phyloP scores from a whole-genome alignment of 1,284 basidiomycete species.

The Volvariella surrecta region DNA sequence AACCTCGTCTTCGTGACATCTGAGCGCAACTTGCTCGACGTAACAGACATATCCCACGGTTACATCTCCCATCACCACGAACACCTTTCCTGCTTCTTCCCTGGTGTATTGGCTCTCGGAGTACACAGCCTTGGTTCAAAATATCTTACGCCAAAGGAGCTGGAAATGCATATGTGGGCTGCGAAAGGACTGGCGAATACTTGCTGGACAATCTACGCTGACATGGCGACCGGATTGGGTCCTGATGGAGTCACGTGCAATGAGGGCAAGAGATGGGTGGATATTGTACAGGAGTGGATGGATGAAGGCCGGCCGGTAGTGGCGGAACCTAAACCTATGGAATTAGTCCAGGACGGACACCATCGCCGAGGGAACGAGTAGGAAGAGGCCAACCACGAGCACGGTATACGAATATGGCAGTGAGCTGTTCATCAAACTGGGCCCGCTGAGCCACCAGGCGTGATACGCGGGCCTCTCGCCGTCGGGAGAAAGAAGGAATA shows the following conservation, averaged over 20 bases:
- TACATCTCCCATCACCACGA: constrained; percentile 48
- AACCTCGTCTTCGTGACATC: constrained; percentile 57
- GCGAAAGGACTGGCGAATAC: constrained; percentile 61
- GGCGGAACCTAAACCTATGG: too few species aligned
- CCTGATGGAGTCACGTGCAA: constrained; percentile 47
- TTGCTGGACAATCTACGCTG: constrained; percentile 59
- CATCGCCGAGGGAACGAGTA: too few species aligned
- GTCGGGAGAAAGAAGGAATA: constrained; percentile 41
- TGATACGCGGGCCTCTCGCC: constrained; percentile 15
- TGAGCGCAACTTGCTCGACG: constrained; percentile 56
- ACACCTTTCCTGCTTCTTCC: constrained; percentile 71
- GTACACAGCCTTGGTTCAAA: constrained; percentile 37
- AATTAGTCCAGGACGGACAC: too few species aligned
- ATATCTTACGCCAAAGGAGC: constrained; percentile 25
- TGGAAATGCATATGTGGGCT: constrained; percentile 52
- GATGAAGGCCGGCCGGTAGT: constrained; percentile 21
- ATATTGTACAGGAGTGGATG: constrained; percentile 46
- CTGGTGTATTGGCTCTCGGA: constrained; percentile 65
- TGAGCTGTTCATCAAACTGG: too few species aligned
- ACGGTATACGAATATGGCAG: too few species aligned
- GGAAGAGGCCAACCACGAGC: too few species aligned
- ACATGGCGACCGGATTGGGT: constrained; percentile 51
- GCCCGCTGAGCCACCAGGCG: constrained; percentile 32
- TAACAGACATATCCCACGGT: constrained; percentile 39
- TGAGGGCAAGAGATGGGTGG: constrained; percentile 37